Evolutionary conservation across 2,329 filamentous ascomycete genomes (phyloP).

Genomic region (Exophiala sideris): DNA sequence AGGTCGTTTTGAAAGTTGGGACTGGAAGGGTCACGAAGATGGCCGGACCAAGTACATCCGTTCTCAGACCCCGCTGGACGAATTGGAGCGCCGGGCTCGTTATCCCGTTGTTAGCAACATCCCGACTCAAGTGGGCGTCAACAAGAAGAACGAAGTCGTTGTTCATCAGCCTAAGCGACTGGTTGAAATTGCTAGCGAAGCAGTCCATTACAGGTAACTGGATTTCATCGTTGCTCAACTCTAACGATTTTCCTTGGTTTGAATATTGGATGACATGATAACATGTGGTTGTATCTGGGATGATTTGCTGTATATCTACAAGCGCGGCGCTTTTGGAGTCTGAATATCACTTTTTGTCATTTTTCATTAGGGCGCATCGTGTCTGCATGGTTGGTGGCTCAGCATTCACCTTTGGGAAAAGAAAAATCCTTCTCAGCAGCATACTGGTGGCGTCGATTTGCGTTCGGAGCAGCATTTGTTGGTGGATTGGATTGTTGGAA

Average conservation of each 20-base stretch:
- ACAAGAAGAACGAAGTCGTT: constrained; percentile 16
- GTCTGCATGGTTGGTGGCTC: no score
- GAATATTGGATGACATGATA: neutral
- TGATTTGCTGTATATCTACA: no score
- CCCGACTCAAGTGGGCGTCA: constrained; percentile 15
- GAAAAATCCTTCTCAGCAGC: no score
- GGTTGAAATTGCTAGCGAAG: constrained; percentile 21
- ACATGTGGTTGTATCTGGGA: no score
- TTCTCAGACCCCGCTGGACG: constrained; percentile 74
- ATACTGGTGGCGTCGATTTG: no score
- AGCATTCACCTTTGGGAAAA: no score
- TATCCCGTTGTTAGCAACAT: constrained; percentile 50
- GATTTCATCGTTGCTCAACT: neutral
- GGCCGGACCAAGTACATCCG: constrained; percentile 69
- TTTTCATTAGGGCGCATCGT: no score
- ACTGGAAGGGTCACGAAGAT: constrained; percentile 58
- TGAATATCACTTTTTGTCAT: no score
- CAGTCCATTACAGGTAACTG: constrained; percentile 20
- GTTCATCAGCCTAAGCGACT: constrained; percentile 16
- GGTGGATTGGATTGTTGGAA: no score
- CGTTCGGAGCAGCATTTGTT: no score
- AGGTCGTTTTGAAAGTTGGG: constrained; percentile 78
- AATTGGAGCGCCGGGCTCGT: constrained; percentile 71
- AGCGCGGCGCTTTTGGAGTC: no score
- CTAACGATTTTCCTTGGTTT: neutral